Evolutionary conservation across 2,329 filamentous ascomycete genomes (phyloP).

Genomic region (Endothia cerciana): DNA sequence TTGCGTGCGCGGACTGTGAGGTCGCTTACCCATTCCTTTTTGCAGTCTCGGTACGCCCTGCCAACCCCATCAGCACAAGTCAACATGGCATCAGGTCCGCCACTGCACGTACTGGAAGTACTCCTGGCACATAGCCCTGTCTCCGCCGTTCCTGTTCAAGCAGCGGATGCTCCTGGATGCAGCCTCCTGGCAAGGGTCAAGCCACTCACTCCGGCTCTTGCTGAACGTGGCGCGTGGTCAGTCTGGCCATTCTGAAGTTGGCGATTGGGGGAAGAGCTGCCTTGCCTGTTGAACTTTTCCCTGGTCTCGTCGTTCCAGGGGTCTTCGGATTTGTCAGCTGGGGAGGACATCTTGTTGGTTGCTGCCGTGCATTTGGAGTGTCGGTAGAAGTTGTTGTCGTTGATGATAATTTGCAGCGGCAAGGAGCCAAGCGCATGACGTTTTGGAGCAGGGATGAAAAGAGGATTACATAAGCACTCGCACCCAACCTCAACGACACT

Average conservation of each 20-base stretch:
- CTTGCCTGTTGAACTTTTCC: constrained; percentile 67
- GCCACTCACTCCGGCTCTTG: constrained; percentile 87
- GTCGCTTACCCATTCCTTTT: constrained; percentile 81
- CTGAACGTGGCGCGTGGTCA: constrained; percentile 49
- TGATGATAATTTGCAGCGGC: background rate
- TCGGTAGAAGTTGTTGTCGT: background rate
- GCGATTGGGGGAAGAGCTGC: constrained; percentile 19
- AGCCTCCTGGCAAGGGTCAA: constrained; percentile 94
- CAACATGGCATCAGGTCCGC: background rate
- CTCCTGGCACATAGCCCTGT: constrained; percentile 87
- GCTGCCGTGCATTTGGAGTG: constrained; percentile 20
- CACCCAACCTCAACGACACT: background rate
- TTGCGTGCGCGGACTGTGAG: background rate
- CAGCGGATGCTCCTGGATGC: constrained; percentile 85
- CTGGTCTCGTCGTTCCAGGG: constrained; percentile 65
- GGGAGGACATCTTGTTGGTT: constrained; percentile 24
- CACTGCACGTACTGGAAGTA: constrained; percentile 80
- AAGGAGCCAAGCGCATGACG: constrained; percentile 16
- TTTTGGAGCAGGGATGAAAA: constrained; percentile 22
- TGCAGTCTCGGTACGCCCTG: constrained; percentile 92
- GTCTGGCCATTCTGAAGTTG: constrained; percentile 12
- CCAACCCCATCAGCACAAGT: background rate
- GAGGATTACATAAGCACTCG: constrained; percentile 19
- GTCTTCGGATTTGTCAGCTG: constrained; percentile 33
- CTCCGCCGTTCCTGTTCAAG: constrained; percentile 83